These are phyloP conservation scores for Vinca minor DNA, from an alignment of 257 asterid genomes.

Conservation along the genomic window DNA sequence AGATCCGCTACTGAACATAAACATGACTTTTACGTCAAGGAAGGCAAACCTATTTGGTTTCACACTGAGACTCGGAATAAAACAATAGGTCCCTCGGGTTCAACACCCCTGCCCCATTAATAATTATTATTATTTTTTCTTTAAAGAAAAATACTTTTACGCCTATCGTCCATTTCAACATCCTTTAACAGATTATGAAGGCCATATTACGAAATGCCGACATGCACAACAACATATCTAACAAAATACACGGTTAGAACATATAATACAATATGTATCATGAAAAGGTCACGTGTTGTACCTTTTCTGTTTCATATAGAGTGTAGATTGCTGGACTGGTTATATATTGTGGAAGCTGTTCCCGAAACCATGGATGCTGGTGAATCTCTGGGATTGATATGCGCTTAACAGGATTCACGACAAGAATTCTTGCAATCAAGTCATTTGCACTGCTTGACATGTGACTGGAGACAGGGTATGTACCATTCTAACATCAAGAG, in stretches of 20 bases:
- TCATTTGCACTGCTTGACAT: slow-evolving; percentile 41
- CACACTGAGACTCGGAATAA: no score
- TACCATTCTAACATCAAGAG: slow-evolving; percentile 35
- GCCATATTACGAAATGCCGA: neutral
- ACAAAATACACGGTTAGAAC: neutral
- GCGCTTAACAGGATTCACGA: slow-evolving; percentile 58
- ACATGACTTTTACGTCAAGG: no score
- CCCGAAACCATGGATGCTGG: slow-evolving; percentile 52
- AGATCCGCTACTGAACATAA: no score
- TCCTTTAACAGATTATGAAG: neutral
- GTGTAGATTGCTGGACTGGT: slow-evolving; percentile 28
- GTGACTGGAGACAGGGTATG: slow-evolving; percentile 34
- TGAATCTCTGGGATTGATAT: slow-evolving; percentile 52
- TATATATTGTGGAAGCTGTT: slow-evolving; percentile 37
- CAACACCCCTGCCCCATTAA: no score
- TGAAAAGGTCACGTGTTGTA: neutral
- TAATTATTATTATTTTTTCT: no score
- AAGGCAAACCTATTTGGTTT: no score
- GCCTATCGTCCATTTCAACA: neutral
- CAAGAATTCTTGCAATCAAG: slow-evolving; percentile 50
- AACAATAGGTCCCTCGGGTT: no score
- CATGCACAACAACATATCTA: neutral
- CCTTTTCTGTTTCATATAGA: slow-evolving; percentile 27
- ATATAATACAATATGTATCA: neutral
- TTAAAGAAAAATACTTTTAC: neutral